Evolutionary conservation across 345 rosid species (phyloP).

Genomic region (Zanthoxylum bungeanum): DNA sequence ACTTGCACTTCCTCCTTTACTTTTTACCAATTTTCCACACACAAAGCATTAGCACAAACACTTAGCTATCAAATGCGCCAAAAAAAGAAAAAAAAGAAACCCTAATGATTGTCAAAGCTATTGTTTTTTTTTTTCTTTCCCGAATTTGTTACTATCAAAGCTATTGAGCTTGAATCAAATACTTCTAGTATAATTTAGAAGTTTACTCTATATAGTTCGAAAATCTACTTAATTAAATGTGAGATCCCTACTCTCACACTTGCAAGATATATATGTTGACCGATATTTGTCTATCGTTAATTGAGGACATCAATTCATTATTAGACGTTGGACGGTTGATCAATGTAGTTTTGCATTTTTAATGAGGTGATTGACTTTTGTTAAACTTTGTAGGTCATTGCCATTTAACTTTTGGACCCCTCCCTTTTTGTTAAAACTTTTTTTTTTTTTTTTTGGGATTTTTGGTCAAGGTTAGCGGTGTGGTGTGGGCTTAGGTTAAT

Average conservation of each 20-base stretch:
- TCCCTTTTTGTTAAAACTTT: not conserved
- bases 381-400: slow-evolving; percentile 23
- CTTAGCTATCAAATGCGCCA: not conserved
- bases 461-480: not conserved
- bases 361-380: slow-evolving; percentile 4
- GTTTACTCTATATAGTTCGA: too few relatives aligned
- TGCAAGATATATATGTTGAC: too few relatives aligned
- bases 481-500: not conserved
- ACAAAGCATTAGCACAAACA: not conserved
- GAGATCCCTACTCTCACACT: too few relatives aligned
- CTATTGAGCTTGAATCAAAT: too few relatives aligned
- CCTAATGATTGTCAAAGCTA: not conserved
- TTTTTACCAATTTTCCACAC: not conserved
- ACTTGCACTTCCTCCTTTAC: too few relatives aligned
- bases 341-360: not conserved
- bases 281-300: too few relatives aligned
- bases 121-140: too few relatives aligned
- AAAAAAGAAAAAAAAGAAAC: not conserved
- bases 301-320: too few relatives aligned
- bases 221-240: too few relatives aligned
- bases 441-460: not conserved
- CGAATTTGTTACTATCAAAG: too few relatives aligned
- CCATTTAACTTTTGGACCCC: slow-evolving; percentile 12
- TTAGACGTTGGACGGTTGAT: too few relatives aligned
- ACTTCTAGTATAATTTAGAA: too few relatives aligned